Conservation (phyloP, 108 stramenopile species). For the Cyclostephanos tholiformis region DNA sequence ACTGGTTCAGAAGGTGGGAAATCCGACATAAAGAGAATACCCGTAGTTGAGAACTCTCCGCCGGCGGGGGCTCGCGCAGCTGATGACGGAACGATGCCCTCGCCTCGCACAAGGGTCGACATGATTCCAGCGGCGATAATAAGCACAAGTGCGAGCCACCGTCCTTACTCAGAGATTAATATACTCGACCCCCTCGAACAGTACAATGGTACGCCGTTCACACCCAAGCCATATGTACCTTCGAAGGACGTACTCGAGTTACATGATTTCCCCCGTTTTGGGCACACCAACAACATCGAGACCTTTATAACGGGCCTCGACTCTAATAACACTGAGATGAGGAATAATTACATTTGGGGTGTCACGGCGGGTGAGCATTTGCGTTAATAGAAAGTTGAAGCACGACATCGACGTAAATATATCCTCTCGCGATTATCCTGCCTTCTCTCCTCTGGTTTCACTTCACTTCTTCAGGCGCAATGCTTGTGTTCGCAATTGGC, state of each 20-base stretch:
- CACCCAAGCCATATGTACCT: slow-evolving; percentile 12
- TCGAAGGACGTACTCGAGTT: neutral
- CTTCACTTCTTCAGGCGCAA: slow-evolving; percentile 1
- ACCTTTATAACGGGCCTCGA: slow-evolving; percentile 10
- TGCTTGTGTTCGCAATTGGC: slow-evolving; percentile 17
- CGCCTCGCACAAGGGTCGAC: too few species aligned
- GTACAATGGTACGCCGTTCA: slow-evolving; percentile 12
- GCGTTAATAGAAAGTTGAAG: neutral
- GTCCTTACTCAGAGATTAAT: neutral
- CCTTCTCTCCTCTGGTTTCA: neutral
- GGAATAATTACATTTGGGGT: neutral
- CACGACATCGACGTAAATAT: neutral
- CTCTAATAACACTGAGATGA: neutral
- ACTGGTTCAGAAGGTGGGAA: too few species aligned
- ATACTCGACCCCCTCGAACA: slow-evolving; percentile 6
- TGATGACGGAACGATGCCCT: too few species aligned
- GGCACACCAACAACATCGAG: slow-evolving; percentile 23
- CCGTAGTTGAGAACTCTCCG: too few species aligned
- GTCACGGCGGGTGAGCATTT: neutral
- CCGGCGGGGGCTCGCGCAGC: too few species aligned
- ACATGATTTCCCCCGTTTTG: slow-evolving; percentile 33
- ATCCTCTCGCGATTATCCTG: neutral
- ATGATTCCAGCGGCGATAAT: too few species aligned
- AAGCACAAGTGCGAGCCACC: too few species aligned
- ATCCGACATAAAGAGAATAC: too few species aligned